phyloP scores from a whole-genome alignment of 805 yeast genomes.

The Yarrowia sp. region DNA sequence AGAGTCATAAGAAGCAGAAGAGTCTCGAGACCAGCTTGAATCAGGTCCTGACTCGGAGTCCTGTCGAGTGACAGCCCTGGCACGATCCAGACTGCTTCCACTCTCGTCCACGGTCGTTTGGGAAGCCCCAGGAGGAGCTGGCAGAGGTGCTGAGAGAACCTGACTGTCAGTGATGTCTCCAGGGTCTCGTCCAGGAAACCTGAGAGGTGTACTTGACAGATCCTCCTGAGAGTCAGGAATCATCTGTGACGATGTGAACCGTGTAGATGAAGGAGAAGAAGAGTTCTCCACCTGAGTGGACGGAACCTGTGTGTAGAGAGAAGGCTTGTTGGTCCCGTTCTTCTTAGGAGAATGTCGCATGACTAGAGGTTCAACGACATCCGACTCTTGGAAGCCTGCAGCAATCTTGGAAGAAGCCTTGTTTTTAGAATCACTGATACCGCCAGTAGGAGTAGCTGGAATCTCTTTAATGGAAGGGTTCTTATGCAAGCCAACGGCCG shows the following conservation, averaged over 20 bases:
- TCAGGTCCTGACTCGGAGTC: not conserved
- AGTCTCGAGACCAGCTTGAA: not conserved
- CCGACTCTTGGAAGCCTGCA: not conserved
- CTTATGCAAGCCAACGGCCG: not conserved
- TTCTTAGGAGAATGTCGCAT: not conserved
- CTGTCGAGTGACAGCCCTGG: not conserved
- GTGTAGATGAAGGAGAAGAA: not conserved
- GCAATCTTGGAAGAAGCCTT: not conserved
- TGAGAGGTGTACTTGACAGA: not conserved
- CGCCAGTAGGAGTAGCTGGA: not conserved
- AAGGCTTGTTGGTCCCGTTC: not conserved
- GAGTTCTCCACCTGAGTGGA: constrained; percentile 1
- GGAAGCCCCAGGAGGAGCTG: not conserved
- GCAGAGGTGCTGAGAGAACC: not conserved
- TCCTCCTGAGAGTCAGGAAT: not conserved
- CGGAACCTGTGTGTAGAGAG: not conserved
- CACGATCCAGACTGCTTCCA: not conserved
- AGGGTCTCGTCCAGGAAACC: not conserved
- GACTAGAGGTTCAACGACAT: not conserved
- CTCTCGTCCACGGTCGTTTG: not conserved
- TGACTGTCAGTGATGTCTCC: constrained; percentile 2
- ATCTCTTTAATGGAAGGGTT: constrained; percentile 5
- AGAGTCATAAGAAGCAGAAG: not conserved
- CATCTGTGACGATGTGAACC: constrained; percentile 2
- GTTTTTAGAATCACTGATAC: not conserved